Evolutionary conservation across 1,284 basidiomycete genomes (phyloP), one percentile per base, ranked within the genome.

Genomic region (Golubevia pallescens): DNA sequence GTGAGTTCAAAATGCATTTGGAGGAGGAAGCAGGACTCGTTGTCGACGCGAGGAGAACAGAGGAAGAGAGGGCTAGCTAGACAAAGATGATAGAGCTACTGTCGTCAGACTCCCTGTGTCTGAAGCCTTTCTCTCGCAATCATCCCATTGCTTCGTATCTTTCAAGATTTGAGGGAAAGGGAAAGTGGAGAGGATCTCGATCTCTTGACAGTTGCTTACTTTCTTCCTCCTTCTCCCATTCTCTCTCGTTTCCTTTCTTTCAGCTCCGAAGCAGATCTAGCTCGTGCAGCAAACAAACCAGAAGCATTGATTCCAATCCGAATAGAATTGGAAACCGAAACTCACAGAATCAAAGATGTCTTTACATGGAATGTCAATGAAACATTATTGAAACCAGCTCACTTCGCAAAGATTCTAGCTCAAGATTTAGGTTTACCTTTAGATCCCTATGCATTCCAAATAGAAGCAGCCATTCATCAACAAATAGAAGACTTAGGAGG

Each of bases 351-450:
- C 71, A 76, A 78, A 57, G 82, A 84, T 63, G 71, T 72, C 14
- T 81, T 84, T 32, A 68, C 76, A 8, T 84, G 82, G 82, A 84
- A 84, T 63, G 68, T 81, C 62, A 69, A 78, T 4, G 63, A 83
- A 62, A 69, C 68, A 0, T 77, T 83, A 62, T 65, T 83, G 24
- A 73, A 75, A 54, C 79, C 79, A 13, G 63, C 69, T 34, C 73
- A 78, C 16, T 84, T 84, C 62, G 80, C 79, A 48, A 69, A 73
- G 21, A 67, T 77, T 1, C 66, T 82, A 52, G 63, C 81, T 34
- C 71, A 75, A 21, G 81, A 84, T 57, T 65, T 84, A 3, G 78
- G 75, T 20, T 65, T 84, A n/a, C 80, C 80, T n/a, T 61, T 71
- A 6, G 72, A 79, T 57, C 80, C 81, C 24, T 80, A 77, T 61